Evolutionary conservation across 345 rosid genomes (phyloP).

Genomic region (Zanthoxylum bungeanum): DNA sequence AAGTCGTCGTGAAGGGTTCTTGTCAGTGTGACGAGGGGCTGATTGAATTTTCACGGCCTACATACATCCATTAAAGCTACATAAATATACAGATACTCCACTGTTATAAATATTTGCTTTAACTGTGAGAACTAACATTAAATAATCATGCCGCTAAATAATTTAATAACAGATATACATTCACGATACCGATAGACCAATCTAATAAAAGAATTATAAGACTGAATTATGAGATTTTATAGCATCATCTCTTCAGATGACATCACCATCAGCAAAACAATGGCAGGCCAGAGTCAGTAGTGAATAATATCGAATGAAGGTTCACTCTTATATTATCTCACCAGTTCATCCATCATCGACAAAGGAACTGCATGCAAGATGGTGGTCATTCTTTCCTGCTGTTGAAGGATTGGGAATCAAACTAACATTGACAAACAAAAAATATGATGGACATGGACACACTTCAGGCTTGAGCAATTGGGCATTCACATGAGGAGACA

Average conservation of each 20-base stretch:
- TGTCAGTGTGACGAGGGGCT: constrained; percentile 52
- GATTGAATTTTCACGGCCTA: constrained; percentile 68
- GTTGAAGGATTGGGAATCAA: background rate
- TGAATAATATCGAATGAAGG: background rate
- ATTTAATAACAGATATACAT: background rate
- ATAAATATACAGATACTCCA: constrained; percentile 5
- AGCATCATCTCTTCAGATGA: background rate
- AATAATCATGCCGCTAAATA: background rate
- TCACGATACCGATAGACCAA: background rate
- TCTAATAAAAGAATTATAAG: background rate
- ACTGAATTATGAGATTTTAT: background rate
- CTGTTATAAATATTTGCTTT: background rate
- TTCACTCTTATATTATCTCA: background rate
- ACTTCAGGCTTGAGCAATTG: background rate
- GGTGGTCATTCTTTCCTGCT: background rate
- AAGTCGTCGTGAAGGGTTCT: constrained; percentile 64
- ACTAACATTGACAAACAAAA: background rate
- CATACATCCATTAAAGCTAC: constrained; percentile 13
- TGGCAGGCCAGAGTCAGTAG: background rate
- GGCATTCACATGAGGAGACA: background rate
- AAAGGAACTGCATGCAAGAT: background rate
- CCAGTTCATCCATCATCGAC: background rate
- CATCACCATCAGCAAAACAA: background rate
- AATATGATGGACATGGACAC: background rate
- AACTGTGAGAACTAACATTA: background rate